These are phyloP conservation scores for Penicillium robsamsonii DNA, from an alignment of 495 filamentous ascomycete species.

Conservation along the genomic window DNA sequence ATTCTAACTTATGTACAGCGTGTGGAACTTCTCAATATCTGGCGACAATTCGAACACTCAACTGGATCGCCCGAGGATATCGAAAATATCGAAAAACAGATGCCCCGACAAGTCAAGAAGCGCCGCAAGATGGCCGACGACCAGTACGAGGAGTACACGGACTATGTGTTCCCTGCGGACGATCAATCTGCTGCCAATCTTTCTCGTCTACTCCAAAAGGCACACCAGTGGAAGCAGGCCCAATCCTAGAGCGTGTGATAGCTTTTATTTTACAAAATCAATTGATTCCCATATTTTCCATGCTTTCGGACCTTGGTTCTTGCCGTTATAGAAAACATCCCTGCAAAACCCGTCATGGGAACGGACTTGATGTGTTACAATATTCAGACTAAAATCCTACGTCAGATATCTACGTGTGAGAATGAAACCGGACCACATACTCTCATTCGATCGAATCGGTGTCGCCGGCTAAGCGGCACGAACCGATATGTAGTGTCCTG, in stretches of 20 bases:
- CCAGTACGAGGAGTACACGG: slow-evolving; percentile 94
- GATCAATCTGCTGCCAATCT: slow-evolving; percentile 83
- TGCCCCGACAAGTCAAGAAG: slow-evolving; percentile 93
- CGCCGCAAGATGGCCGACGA: slow-evolving; percentile 91
- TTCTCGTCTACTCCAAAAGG: slow-evolving; percentile 78
- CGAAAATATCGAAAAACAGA: slow-evolving; percentile 83
- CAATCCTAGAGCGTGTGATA: slow-evolving; percentile 15
- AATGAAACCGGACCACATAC: background rate
- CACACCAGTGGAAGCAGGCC: slow-evolving; percentile 81
- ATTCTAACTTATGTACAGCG: slow-evolving; percentile 51
- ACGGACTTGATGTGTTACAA: background rate
- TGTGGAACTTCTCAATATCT: slow-evolving; percentile 83
- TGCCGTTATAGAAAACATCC: background rate
- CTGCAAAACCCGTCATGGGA: background rate
- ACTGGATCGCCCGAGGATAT: slow-evolving; percentile 76
- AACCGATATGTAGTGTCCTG: background rate
- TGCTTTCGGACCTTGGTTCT: background rate
- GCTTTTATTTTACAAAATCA: background rate
- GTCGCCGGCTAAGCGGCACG: background rate
- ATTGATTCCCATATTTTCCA: background rate
- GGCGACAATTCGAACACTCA: slow-evolving; percentile 84
- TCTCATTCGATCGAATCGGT: background rate
- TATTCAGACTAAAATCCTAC: background rate
- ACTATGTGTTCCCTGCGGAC: slow-evolving; percentile 96
- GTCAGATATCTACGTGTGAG: background rate